Conservation (phyloP, 208 protist genomes). For the Leishmania braziliensis region DNA sequence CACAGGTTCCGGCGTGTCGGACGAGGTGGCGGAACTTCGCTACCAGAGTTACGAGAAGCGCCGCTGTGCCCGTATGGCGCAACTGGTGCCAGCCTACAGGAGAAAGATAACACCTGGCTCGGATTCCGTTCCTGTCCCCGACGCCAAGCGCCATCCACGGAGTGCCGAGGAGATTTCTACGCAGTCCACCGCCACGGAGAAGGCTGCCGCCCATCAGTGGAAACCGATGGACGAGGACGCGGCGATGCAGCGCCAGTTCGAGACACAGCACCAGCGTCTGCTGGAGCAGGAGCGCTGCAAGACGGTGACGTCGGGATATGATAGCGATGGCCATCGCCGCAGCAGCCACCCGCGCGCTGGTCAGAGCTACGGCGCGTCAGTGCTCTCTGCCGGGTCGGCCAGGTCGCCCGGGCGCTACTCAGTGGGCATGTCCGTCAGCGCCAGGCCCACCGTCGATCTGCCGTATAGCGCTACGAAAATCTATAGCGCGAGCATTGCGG, state of each 20-base stretch:
- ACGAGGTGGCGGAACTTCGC: conserved; percentile 54
- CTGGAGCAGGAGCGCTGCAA: conserved; percentile 34
- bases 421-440: conserved; percentile 6
- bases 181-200: neutral
- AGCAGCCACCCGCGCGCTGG: conserved; percentile 7
- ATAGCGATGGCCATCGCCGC: conserved; percentile 12
- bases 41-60: conserved; percentile 74
- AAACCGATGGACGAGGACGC: conserved; percentile 27
- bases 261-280: conserved; percentile 34
- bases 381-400: conserved; percentile 13
- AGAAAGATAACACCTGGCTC: neutral
- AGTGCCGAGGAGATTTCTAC: neutral
- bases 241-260: conserved; percentile 40
- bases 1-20: conserved; percentile 37
- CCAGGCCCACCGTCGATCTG: conserved; percentile 13
- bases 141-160: neutral
- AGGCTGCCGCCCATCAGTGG: conserved; percentile 3
- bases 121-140: neutral
- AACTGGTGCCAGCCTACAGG: conserved; percentile 40
- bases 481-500: conserved; percentile 40
- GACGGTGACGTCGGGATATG: conserved; percentile 17
- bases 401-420: conserved; percentile 24
- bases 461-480: conserved; percentile 50
- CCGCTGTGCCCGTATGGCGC: conserved; percentile 51
- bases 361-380: conserved; percentile 26